Evolutionary conservation across 768 basidiomycete genomes (phyloP), one percentile per base, ranked within the genome.

Genomic region (Trichaptum fuscoviolaceum): DNA sequence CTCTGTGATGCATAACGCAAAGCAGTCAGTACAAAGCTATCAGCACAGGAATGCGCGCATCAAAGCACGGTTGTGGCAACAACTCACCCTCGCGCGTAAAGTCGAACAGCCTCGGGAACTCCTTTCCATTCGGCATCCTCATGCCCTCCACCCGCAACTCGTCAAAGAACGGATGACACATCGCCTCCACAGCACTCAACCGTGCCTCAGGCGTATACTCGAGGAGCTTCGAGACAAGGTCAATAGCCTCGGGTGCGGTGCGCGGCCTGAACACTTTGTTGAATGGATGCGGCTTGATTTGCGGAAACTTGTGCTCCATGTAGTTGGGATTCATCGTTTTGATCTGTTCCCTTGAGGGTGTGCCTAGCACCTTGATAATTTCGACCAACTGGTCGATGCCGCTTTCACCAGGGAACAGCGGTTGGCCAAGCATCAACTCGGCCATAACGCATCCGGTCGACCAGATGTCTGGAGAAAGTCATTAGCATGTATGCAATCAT

Each of bases 311-410:
- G 87, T 99, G 97, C 76, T 99, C 97, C 97, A 99, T 99, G 80
- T 99, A 99, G 82, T 99, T 99, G 65, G 97, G 97, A 79, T 99
- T 99, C 97, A 99, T 99, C 71, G 97, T 99, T 89, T 99, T 99
- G 86, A 99, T 99, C 79, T 99, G 97, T 76, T 99, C 97, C 71
- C 96, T 84, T 67, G 97, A 96, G 1, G 97, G 97, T 24, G 97
- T 99, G 18, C 97, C 97, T 64, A 99, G 87, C 58, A 99, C 95
- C 78, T 99, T 99, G 89, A 99, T 99, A 72, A 99, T 99, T 81
- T 99, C 97, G 66, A 99, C 97, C 73, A 99, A 77, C 81, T 99
- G 97, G 80, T 99, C 97, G 74, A 99, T 99, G 25, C 96, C 96
- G 75, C 92, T 93, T 81, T 99, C 97, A 67, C 97, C 97, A 2